Base-by-base conservation (phyloP, 2,329 filamentous ascomycete species). In the Penicillium italicum region DNA sequence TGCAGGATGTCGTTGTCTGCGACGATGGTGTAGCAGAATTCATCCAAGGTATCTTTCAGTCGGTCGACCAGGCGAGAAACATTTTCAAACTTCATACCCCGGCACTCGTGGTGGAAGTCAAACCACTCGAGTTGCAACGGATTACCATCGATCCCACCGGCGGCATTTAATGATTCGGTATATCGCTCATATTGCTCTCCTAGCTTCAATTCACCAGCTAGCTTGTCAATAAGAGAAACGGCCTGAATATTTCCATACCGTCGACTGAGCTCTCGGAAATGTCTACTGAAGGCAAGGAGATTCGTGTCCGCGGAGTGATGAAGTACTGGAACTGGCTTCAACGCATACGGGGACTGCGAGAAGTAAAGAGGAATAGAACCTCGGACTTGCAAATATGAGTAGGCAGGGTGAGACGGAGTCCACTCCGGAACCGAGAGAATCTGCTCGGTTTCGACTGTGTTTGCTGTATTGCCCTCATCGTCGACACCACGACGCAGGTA, bases 31-130 rank as follows among this genome's bases (percentile, higher is more conserved):
- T 89, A 91, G 1, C 89, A 87, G 43, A 88, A 84, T 5, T 80
- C 77, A 41, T 88, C 85, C 11, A 97, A 77, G n/a, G 82, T 85
- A 4, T 80, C 75, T 28, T 82, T 82, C 4, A 97, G 74, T 0
- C 79, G 85, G 44, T 90, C 82, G 50, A 99, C 80, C 1, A 99
- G 81, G 28, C 87, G 79, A 54, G 86, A 88, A 12, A 97, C 92
- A 56, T 97, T 97, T 68, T 97, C 93, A 67, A 97, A 99, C 64
- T 91, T 95, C 93, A 99, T 97, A 0, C 94, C 94, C 16, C 91
- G 87, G 68, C 94, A 97, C 28, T 89, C 89, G 18, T 85, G 82
- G 71, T 97, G 94, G 66, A 99, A 99, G 69, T 99, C 94, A 66
- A 97, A 99, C 94, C 94, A 99, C 69, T 96, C 90, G 67, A 96